phyloP scores from a whole-genome alignment of 768 basidiomycete species.

The Tephrocybe rancida region DNA sequence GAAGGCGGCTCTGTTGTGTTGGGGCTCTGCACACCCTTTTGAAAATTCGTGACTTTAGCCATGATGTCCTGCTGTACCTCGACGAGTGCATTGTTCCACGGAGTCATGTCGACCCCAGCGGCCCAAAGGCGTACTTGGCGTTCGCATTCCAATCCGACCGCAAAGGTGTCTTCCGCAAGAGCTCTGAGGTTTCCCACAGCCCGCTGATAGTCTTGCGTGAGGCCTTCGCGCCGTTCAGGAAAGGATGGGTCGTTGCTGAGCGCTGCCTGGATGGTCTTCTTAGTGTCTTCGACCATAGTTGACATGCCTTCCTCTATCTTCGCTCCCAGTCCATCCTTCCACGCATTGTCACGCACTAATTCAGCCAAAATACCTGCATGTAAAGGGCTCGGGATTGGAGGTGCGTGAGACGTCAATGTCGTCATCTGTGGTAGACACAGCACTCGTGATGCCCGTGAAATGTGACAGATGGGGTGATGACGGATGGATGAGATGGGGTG shows the following conservation, averaged over 20 bases:
- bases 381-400: conserved; percentile 23
- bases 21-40: conserved; percentile 12
- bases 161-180: conserved; percentile 50
- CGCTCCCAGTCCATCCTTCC: conserved; percentile 47
- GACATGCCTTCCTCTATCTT: conserved; percentile 51
- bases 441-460: conserved; percentile 9
- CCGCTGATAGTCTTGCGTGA: conserved; percentile 38
- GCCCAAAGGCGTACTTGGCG: conserved; percentile 53
- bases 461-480: conserved; percentile 15
- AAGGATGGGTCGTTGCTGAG: conserved; percentile 45
- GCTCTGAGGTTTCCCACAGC: conserved; percentile 45
- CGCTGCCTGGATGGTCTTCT: conserved; percentile 55
- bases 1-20: conserved; percentile 6
- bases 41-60: conserved; percentile 39
- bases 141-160: conserved; percentile 45
- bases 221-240: conserved; percentile 30
- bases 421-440: conserved; percentile 33
- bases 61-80: conserved; percentile 46
- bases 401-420: conserved; percentile 29
- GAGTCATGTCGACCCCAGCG: conserved; percentile 32
- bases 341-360: conserved; percentile 55
- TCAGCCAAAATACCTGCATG: conserved; percentile 31
- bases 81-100: conserved; percentile 30
- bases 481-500: conserved; percentile 8
- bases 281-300: conserved; percentile 62